Base-by-base conservation (phyloP, 306 rosid species). In the Gynostemma pentaphyllum region DNA sequence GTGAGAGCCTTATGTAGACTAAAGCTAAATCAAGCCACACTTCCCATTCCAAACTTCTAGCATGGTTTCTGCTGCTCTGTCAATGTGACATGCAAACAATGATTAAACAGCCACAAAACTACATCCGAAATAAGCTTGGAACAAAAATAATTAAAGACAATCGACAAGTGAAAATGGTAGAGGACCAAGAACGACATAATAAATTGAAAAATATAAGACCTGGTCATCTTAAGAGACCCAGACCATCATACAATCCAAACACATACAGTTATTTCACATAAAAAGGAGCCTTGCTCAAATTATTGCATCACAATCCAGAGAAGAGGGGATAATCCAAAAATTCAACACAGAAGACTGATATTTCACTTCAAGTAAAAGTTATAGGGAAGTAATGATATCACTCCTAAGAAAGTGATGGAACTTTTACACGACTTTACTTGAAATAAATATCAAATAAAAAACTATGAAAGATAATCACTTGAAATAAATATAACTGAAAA, bases 1-100 rank as follows among this genome's bases (percentile, higher is more conserved):
- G 78, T 21, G 91, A 86, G 55, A 86, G 73, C 52, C 71, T 72
- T 75, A 86, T 76, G 65, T 94, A 94, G 27, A 86, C 62, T 72
- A 67, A 64, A 64, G 97, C 86, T 70, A 94, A 81, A 62, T 86
- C 97, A 75, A 84, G 90, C 97, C 95, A 94, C 68, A 77, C 72
- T 74, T 88, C 94, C 78, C 76, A 29, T 80, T 94, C 89, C 79
- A 88, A 75, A 68, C 79, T 84, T 79, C 78, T 77, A 26, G 66
- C 75, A 36, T 45, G 66, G 68, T 73, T 78, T 79, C 75, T 74
- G 36, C 57, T 67, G 49, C 78, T 76, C 95, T 92, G 88, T 67
- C 77, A 71, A 68, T 52, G 19, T 49, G 39, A 51, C 23, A 6
- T 42, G 24, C 24, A 34, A 40, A 34, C 45, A 66, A 36, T n/a